Conservation (phyloP, 495 filamentous ascomycete species). For the Podospora comata region DNA sequence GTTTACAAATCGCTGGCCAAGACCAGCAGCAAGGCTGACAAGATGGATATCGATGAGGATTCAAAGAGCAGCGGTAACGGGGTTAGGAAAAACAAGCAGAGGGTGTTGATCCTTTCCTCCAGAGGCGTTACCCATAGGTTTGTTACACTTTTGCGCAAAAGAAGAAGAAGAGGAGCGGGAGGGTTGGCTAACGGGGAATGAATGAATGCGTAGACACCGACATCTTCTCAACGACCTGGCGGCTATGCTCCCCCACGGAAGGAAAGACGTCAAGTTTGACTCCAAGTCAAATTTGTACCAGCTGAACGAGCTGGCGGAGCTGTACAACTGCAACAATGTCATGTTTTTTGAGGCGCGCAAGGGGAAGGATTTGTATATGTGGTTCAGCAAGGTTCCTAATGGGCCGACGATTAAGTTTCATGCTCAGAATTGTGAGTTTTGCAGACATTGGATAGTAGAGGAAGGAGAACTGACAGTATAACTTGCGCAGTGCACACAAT, state of each 20-base stretch:
- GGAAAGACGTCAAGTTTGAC: conserved; percentile 95
- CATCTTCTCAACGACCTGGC: conserved; percentile 90
- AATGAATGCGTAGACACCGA: conserved; percentile 60
- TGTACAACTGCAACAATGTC: conserved; percentile 98
- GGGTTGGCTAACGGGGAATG: not conserved
- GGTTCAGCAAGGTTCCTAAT: conserved; percentile 92
- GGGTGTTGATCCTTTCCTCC: conserved; percentile 84
- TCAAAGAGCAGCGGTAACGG: conserved; percentile 36
- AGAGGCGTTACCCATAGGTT: conserved; percentile 86
- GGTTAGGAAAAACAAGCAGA: conserved; percentile 61
- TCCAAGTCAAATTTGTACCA: conserved; percentile 92
- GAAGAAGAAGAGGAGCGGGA: not conserved
- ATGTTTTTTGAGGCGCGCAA: conserved; percentile 96
- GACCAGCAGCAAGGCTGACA: conserved; percentile 41
- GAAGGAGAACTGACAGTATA: not conserved
- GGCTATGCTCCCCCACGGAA: conserved; percentile 80
- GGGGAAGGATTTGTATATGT: conserved; percentile 89
- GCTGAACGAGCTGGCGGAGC: conserved; percentile 92
- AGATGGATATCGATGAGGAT: conserved; percentile 12
- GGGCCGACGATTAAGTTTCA: conserved; percentile 90
- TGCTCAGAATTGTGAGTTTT: conserved; percentile 57
- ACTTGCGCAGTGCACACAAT: conserved; percentile 72
- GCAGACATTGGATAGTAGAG: not conserved
- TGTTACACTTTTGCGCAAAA: not conserved
- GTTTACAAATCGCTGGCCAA: conserved; percentile 93